A percentile compares a stretch with the other conserved stretches of the same genome.
Evolutionary conservation across 305 asterid species (phyloP).

Genomic region (Andrographis paniculata): DNA sequence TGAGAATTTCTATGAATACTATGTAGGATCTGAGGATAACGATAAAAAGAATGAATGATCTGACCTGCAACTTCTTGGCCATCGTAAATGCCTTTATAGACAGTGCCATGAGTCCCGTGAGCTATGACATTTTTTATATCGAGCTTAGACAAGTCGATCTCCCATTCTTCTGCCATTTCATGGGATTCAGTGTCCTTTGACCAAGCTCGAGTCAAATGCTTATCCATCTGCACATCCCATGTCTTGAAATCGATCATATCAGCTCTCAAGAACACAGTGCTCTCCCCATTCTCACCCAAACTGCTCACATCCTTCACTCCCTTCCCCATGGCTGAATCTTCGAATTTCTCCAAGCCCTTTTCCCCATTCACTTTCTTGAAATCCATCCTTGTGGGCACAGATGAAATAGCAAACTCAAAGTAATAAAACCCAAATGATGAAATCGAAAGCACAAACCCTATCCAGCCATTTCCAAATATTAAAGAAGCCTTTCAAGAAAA

Average conservation of each 20-base stretch:
- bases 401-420: not conserved
- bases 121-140: conserved; percentile 52
- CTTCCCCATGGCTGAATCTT: conserved; percentile 18
- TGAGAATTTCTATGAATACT: too few species aligned
- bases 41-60: not conserved
- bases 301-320: conserved; percentile 11
- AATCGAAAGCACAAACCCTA: not conserved
- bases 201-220: conserved; percentile 52
- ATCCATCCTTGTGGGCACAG: conserved; percentile 22
- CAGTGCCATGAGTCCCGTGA: conserved; percentile 73
- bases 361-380: conserved; percentile 17
- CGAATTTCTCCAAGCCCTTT: conserved; percentile 11
- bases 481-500: conserved; percentile 4
- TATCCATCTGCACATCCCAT: conserved; percentile 60
- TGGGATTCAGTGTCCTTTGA: conserved; percentile 23
- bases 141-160: conserved; percentile 49
- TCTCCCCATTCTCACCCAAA: conserved; percentile 11
- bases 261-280: conserved; percentile 43
- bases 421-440: not conserved
- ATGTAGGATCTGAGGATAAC: too few species aligned
- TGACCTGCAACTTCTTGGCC: conserved; percentile 63
- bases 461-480: conserved; percentile 14
- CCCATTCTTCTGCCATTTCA: conserved; percentile 47
- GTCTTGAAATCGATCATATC: conserved; percentile 69
- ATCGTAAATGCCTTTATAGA: conserved; percentile 53